phyloP scores from a whole-genome alignment of 495 filamentous ascomycete species.

The Podospora pseudocomata region DNA sequence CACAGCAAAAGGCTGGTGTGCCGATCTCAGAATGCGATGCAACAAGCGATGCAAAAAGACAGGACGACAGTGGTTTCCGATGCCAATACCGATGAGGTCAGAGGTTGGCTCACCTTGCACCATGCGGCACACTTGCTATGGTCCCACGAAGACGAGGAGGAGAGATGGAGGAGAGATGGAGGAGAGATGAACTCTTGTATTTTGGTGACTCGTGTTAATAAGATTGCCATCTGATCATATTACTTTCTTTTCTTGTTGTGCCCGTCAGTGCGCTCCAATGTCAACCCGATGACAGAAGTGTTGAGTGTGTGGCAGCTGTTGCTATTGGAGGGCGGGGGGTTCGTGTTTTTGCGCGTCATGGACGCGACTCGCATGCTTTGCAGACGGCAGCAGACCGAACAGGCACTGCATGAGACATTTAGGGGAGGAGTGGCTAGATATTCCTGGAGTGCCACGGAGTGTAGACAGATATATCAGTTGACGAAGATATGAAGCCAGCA shows the following conservation, averaged over 20 bases:
- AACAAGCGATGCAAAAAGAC: not conserved
- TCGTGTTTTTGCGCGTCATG: conserved; percentile 17
- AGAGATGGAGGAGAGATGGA: too few species aligned
- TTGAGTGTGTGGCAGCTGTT: not conserved
- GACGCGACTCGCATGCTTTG: conserved; percentile 8
- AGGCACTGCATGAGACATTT: not conserved
- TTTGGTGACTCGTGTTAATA: not conserved
- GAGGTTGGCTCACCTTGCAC: conserved; percentile 1
- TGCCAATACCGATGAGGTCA: conserved; percentile 7
- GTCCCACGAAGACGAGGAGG: not conserved
- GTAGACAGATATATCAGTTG: too few species aligned
- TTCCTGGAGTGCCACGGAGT: too few species aligned
- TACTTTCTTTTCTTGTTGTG: not conserved
- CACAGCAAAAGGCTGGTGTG: not conserved
- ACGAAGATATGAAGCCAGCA: too few species aligned
- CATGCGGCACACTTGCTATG: conserved; percentile 3
- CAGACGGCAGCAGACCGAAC: not conserved
- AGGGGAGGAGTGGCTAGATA: too few species aligned
- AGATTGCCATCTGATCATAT: not conserved
- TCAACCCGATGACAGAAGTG: not conserved
- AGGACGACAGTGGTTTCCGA: not conserved
- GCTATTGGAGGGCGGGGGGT: conserved; percentile 6
- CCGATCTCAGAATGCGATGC: too few species aligned
- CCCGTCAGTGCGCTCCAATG: not conserved
- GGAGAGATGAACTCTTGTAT: not conserved